A percentile compares a stretch with the other conserved stretches of the same genome.
These are phyloP conservation scores for Rhododendron vialii DNA, from an alignment of 148 eudicot genomes.

Conservation along the genomic window DNA sequence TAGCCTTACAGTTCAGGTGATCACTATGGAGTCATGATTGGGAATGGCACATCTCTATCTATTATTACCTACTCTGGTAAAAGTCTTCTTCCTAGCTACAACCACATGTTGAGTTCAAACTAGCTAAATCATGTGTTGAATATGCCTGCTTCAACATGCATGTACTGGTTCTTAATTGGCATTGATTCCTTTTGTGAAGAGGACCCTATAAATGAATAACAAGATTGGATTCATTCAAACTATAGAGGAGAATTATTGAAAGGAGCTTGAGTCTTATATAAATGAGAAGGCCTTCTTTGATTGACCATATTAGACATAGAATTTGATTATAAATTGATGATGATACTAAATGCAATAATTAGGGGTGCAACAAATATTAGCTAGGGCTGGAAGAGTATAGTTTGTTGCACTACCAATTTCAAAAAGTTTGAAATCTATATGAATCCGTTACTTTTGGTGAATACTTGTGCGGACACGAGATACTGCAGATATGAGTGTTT, in stretches of 20 bases:
- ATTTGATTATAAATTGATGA: background rate
- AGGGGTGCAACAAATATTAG: background rate
- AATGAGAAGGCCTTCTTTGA: background rate
- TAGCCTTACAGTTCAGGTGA: no score
- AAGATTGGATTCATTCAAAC: background rate
- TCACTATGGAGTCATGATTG: no score
- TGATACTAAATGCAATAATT: background rate
- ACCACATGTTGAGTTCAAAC: no score
- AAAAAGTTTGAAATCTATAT: no score
- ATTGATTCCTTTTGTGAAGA: no score
- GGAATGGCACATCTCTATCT: no score
- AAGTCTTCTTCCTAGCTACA: no score
- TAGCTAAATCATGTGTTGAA: no score
- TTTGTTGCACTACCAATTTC: background rate
- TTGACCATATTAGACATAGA: background rate
- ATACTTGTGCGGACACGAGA: background rate
- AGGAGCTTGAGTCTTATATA: background rate
- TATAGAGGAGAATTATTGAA: background rate
- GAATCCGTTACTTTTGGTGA: no score
- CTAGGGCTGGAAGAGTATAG: background rate
- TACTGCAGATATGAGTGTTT: background rate
- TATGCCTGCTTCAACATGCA: no score
- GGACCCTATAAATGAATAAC: background rate
- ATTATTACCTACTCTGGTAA: no score
- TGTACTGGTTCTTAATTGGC: no score